Conservation (phyloP, 176 grass and related monocot genomes). For the Guadua angustifolia region DNA sequence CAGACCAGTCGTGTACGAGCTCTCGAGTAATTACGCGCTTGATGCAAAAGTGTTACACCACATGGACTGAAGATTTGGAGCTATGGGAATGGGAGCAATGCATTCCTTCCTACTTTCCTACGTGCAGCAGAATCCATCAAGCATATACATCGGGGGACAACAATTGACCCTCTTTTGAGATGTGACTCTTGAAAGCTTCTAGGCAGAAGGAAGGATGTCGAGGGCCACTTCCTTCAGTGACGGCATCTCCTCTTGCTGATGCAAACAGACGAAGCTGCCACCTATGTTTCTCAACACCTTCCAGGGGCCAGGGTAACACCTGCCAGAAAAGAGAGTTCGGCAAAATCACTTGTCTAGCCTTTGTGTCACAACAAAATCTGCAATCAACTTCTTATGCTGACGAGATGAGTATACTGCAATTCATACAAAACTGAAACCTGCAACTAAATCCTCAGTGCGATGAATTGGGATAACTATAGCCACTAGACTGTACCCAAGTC, state of each 20-base stretch:
- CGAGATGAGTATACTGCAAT: background rate
- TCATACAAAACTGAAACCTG: background rate
- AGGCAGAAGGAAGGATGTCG: slow-evolving; percentile 82
- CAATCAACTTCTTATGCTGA: background rate
- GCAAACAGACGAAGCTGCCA: slow-evolving; percentile 71
- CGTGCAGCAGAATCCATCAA: background rate
- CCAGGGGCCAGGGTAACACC: slow-evolving; percentile 94
- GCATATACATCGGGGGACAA: background rate
- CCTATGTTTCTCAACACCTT: slow-evolving; percentile 79
- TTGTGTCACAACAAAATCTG: background rate
- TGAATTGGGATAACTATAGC: background rate
- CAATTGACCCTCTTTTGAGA: too few species aligned
- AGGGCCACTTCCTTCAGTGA: slow-evolving; percentile 92
- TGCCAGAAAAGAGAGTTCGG: slow-evolving; percentile 33
- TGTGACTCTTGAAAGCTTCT: slow-evolving; percentile 4
- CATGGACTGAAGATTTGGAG: too few species aligned
- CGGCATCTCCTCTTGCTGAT: slow-evolving; percentile 88
- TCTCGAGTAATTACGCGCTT: too few species aligned
- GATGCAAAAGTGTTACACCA: too few species aligned
- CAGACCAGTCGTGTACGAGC: too few species aligned
- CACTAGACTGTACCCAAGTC: background rate
- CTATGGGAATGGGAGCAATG: too few species aligned
- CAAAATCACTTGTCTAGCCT: background rate
- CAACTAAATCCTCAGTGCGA: background rate
- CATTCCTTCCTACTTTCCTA: background rate